Percentiles rank a stretch among this genome's conserved stretches.
phyloP scores from a whole-genome alignment of 306 rosid species.

The Lupinus albus region DNA sequence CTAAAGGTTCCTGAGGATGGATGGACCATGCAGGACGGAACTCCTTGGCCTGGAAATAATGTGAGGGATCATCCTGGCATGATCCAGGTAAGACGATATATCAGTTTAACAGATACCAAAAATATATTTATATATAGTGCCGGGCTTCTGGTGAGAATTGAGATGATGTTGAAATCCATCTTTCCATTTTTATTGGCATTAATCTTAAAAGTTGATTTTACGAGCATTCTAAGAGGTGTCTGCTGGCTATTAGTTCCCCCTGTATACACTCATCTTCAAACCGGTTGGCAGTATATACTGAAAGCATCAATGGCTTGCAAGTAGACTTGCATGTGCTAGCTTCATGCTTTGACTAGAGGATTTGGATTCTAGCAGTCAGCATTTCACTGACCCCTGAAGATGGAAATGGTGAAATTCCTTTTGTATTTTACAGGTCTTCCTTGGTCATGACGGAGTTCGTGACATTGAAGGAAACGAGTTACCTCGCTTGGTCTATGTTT shows the following conservation, averaged over 20 bases:
- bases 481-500: conserved; percentile 86
- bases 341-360: conserved; percentile 17
- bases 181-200: background rate
- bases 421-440: conserved; percentile 64
- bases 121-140: conserved; percentile 1
- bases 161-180: background rate
- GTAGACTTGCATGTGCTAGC: conserved; percentile 9
- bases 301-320: background rate
- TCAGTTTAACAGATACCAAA: conserved; percentile 5
- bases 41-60: conserved; percentile 97
- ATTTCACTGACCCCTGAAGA: conserved; percentile 1
- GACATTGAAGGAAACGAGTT: conserved; percentile 87
- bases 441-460: conserved; percentile 79
- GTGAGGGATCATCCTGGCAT: conserved; percentile 99
- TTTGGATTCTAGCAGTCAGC: background rate
- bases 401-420: conserved; percentile 8
- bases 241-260: conserved; percentile 10
- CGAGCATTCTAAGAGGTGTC: background rate
- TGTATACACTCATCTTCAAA: background rate
- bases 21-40: conserved; percentile 99
- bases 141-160: background rate
- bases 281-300: background rate
- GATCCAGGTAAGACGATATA: conserved; percentile 79
- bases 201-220: background rate
- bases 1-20: conserved; percentile 97